Conservation (phyloP, 2,329 filamentous ascomycete species). For the Fusarium clavum region DNA sequence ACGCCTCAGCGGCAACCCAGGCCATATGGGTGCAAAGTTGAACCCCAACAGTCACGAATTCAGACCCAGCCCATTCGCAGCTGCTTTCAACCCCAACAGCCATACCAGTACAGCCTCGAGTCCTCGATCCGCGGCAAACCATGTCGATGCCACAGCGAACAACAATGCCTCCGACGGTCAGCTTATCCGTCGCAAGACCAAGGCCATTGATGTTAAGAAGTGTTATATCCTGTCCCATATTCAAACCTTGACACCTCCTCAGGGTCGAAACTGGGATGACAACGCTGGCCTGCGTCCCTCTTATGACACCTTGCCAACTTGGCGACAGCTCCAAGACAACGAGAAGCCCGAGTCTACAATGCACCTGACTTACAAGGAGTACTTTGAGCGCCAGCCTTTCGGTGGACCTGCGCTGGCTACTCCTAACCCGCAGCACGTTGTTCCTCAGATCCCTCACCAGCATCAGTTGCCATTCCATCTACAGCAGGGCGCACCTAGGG, state of each 20-base stretch:
- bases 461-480: conserved; percentile 87
- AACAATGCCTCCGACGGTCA: conserved; percentile 51
- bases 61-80: conserved; percentile 83
- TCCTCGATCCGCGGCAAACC: conserved; percentile 72
- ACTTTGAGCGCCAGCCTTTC: conserved; percentile 78
- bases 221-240: conserved; percentile 66
- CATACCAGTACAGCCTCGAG: conserved; percentile 77
- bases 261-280: conserved; percentile 72
- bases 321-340: conserved; percentile 78
- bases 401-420: conserved; percentile 70
- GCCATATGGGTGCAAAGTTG: conserved; percentile 66
- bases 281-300: conserved; percentile 88
- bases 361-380: conserved; percentile 76
- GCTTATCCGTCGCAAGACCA: conserved; percentile 77
- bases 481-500: conserved; percentile 76
- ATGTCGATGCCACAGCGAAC: conserved; percentile 51
- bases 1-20: conserved; percentile 63
- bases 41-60: conserved; percentile 82
- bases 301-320: conserved; percentile 86
- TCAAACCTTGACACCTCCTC: conserved; percentile 64
- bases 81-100: conserved; percentile 80
- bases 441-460: conserved; percentile 81
- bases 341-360: conserved; percentile 76
- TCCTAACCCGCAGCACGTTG: conserved; percentile 75
- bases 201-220: conserved; percentile 78